These are phyloP conservation scores for Catunica adiposa DNA, from an alignment of 2,329 filamentous ascomycete species.

Conservation along the genomic window DNA sequence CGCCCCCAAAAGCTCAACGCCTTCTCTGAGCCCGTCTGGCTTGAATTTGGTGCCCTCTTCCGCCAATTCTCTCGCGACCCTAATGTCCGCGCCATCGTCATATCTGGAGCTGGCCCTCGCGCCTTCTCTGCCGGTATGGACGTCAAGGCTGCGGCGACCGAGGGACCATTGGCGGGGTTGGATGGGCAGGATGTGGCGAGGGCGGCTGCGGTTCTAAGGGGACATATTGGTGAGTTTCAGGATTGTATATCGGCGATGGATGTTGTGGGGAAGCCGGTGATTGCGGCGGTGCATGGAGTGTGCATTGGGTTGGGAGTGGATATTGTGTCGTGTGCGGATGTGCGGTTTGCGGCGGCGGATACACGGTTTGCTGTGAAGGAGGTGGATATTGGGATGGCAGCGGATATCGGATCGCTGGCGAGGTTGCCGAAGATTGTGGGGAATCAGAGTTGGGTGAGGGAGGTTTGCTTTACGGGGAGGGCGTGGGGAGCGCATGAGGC, in stretches of 20 bases:
- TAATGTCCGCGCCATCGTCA: conserved; percentile 57
- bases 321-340: conserved; percentile 50
- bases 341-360: conserved; percentile 46
- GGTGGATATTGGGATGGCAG: conserved; percentile 66
- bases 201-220: conserved; percentile 42
- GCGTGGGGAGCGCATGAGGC: conserved; percentile 56
- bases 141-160: conserved; percentile 50
- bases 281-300: conserved; percentile 65
- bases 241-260: conserved; percentile 59
- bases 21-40: conserved; percentile 74
- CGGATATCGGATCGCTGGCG: conserved; percentile 60
- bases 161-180: conserved; percentile 26
- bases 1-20: conserved; percentile 75
- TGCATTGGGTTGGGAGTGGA: conserved; percentile 66
- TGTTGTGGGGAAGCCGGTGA: conserved; percentile 80
- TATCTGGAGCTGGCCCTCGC: conserved; percentile 65
- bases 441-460: conserved; percentile 60
- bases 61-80: conserved; percentile 52
- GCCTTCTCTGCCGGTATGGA: conserved; percentile 82
- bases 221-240: conserved; percentile 67
- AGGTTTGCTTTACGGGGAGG: conserved; percentile 55
- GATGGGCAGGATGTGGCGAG: conserved; percentile 42
- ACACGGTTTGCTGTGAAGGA: conserved; percentile 58
- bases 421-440: conserved; percentile 59
- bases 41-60: conserved; percentile 62